Evolutionary conservation across 2,329 filamentous ascomycete genomes (phyloP).

Genomic region (Teratosphaeria destructans): DNA sequence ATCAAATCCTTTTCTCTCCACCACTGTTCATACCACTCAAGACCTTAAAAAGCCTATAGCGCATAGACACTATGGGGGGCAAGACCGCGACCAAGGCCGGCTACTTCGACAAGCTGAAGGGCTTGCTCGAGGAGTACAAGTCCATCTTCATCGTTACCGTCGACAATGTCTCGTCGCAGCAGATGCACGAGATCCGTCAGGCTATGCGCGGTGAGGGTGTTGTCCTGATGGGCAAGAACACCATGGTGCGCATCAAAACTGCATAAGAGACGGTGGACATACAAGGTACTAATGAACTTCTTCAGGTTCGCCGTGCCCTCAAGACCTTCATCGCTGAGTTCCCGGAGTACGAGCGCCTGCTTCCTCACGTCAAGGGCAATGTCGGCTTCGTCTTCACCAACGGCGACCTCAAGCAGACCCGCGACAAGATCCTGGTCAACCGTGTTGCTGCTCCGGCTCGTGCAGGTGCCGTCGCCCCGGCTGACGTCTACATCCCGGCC

Average conservation of each 20-base stretch:
- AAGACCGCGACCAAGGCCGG: constrained; percentile 85
- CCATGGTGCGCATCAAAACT: constrained; percentile 62
- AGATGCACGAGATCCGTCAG: constrained; percentile 99
- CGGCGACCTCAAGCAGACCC: constrained; percentile 78
- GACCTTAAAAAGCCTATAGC: constrained; percentile 26
- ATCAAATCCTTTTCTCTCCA: neutral
- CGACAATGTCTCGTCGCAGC: constrained; percentile 99
- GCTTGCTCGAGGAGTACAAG: constrained; percentile 89
- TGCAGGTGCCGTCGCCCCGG: constrained; percentile 91
- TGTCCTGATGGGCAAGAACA: constrained; percentile 99
- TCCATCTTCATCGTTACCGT: constrained; percentile 74
- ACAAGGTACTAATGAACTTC: constrained; percentile 2
- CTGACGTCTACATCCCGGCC: constrained; percentile 88
- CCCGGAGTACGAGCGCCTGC: constrained; percentile 96
- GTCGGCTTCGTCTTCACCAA: constrained; percentile 99
- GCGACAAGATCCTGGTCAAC: constrained; percentile 92
- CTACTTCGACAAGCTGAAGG: constrained; percentile 99
- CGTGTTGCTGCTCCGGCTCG: constrained; percentile 94
- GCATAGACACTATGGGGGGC: constrained; percentile 36
- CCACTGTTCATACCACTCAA: neutral
- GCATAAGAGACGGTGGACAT: neutral
- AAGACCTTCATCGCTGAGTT: constrained; percentile 84
- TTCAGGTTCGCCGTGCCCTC: constrained; percentile 83
- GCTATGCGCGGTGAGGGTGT: constrained; percentile 84
- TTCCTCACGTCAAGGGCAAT: constrained; percentile 94